Conservation (phyloP, 2,329 filamentous ascomycete genomes). For the Lachnellula arida region DNA sequence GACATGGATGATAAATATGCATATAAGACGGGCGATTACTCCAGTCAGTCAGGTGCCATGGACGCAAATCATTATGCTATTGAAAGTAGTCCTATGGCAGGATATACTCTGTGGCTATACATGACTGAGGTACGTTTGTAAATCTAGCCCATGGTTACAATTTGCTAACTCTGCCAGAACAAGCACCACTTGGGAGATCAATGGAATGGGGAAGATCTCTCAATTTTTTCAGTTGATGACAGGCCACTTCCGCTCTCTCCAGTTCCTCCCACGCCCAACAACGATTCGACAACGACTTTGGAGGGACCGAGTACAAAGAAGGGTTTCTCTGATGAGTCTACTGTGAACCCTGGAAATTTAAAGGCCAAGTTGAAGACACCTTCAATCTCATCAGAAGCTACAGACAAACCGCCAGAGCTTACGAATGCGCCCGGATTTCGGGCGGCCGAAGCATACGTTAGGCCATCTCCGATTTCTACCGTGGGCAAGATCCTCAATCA, state of each 20-base stretch:
- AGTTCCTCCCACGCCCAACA: constrained; percentile 40
- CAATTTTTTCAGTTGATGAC: constrained; percentile 84
- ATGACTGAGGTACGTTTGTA: constrained; percentile 55
- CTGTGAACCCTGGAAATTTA: constrained; percentile 71
- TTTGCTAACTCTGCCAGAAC: constrained; percentile 49
- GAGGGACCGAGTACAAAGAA: constrained; percentile 35
- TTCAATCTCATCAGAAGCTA: constrained; percentile 56
- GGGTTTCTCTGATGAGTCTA: constrained; percentile 47
- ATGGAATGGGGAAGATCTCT: constrained; percentile 97
- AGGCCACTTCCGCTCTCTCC: constrained; percentile 52
- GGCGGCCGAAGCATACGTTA: constrained; percentile 88
- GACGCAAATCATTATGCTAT: constrained; percentile 94
- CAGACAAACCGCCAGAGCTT: constrained; percentile 50
- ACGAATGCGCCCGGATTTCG: constrained; percentile 70
- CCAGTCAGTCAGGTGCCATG: constrained; percentile 84
- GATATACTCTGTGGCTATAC: constrained; percentile 89
- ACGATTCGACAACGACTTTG: constrained; percentile 46
- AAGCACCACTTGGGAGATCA: constrained; percentile 84
- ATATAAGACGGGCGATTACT: constrained; percentile 93
- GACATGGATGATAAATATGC: constrained; percentile 98
- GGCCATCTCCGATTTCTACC: constrained; percentile 73
- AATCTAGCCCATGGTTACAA: constrained; percentile 15
- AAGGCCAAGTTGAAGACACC: constrained; percentile 65
- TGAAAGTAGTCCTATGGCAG: constrained; percentile 77
- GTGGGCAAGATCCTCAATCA: constrained; percentile 67